Conservation (phyloP, 495 filamentous ascomycete genomes). For the Aspergillus kassunensis region DNA sequence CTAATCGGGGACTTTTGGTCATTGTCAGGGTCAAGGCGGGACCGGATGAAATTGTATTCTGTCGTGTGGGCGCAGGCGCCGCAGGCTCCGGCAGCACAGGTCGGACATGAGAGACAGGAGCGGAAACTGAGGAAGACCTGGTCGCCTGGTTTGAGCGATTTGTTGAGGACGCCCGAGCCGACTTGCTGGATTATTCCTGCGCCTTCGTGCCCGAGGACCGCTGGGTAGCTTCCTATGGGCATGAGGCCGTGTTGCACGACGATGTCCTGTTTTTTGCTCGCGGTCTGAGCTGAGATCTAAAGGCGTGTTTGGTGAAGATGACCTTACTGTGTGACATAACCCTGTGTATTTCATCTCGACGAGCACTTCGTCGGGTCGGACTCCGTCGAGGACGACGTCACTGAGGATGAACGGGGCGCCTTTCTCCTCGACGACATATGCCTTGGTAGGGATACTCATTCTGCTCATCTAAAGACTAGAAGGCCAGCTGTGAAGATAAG, state of each 20-base stretch:
- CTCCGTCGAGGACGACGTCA: slow-evolving; percentile 28
- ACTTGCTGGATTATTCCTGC: slow-evolving; percentile 42
- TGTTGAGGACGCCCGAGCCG: slow-evolving; percentile 39
- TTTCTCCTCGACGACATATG: slow-evolving; percentile 27
- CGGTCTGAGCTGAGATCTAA: too few species aligned
- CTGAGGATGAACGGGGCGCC: slow-evolving; percentile 24
- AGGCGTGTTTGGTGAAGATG: neutral
- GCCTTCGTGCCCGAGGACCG: slow-evolving; percentile 53
- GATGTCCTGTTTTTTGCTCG: slow-evolving; percentile 20
- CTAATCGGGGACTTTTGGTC: slow-evolving; percentile 18
- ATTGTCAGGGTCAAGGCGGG: slow-evolving; percentile 14
- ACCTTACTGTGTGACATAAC: slow-evolving; percentile 30
- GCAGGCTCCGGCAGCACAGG: slow-evolving; percentile 19
- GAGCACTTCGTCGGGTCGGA: slow-evolving; percentile 26
- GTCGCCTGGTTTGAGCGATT: slow-evolving; percentile 40
- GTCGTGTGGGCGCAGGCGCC: slow-evolving; percentile 33
- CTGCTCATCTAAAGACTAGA: too few species aligned
- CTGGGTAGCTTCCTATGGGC: slow-evolving; percentile 31
- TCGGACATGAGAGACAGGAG: slow-evolving; percentile 35
- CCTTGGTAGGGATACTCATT: slow-evolving; percentile 5
- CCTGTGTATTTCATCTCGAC: slow-evolving; percentile 35
- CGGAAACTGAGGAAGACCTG: slow-evolving; percentile 43
- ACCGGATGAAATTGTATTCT: slow-evolving; percentile 35
- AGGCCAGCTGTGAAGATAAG: too few species aligned
- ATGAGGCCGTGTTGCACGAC: slow-evolving; percentile 33